These are phyloP conservation scores for Austroboletus novae-zelandiae DNA, from an alignment of 1,284 basidiomycete genomes.

Conservation along the genomic window DNA sequence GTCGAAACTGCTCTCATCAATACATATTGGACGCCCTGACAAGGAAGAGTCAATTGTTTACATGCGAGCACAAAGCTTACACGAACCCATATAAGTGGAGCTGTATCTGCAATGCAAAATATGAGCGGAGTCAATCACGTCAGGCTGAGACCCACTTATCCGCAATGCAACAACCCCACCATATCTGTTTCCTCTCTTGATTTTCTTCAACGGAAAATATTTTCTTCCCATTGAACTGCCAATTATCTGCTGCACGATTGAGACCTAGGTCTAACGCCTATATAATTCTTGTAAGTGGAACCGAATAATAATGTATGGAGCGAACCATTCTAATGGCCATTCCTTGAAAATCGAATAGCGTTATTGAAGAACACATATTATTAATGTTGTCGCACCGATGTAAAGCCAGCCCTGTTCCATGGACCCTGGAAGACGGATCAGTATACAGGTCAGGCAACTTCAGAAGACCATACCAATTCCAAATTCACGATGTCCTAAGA, in stretches of 20 bases:
- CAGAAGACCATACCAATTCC: slow-evolving; percentile 54
- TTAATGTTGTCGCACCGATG: slow-evolving; percentile 48
- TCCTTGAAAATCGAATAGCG: slow-evolving; percentile 39
- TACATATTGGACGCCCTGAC: slow-evolving; percentile 64
- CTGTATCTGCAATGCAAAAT: slow-evolving; percentile 45
- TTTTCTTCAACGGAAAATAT: slow-evolving; percentile 76
- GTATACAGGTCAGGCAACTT: neutral
- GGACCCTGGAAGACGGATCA: slow-evolving; percentile 38
- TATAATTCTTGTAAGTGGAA: slow-evolving; percentile 2
- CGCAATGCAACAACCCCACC: slow-evolving; percentile 76
- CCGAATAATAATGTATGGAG: neutral
- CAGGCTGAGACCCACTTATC: slow-evolving; percentile 55
- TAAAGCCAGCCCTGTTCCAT: slow-evolving; percentile 85
- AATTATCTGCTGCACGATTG: slow-evolving; percentile 76
- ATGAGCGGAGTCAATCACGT: slow-evolving; percentile 4
- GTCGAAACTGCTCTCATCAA: slow-evolving; percentile 75
- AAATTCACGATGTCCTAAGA: slow-evolving; percentile 80
- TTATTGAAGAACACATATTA: slow-evolving; percentile 2
- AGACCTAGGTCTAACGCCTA: slow-evolving; percentile 83
- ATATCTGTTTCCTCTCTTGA: slow-evolving; percentile 75
- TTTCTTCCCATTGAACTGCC: slow-evolving; percentile 62
- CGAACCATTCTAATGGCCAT: slow-evolving; percentile 76
- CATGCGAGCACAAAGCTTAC: neutral
- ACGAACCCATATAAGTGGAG: slow-evolving; percentile 66
- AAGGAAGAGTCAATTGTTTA: slow-evolving; percentile 4